Percentiles rank a stretch among this genome's conserved stretches.
phyloP scores from a whole-genome alignment of 139 green algal species.

The Eudorina sp. region DNA sequence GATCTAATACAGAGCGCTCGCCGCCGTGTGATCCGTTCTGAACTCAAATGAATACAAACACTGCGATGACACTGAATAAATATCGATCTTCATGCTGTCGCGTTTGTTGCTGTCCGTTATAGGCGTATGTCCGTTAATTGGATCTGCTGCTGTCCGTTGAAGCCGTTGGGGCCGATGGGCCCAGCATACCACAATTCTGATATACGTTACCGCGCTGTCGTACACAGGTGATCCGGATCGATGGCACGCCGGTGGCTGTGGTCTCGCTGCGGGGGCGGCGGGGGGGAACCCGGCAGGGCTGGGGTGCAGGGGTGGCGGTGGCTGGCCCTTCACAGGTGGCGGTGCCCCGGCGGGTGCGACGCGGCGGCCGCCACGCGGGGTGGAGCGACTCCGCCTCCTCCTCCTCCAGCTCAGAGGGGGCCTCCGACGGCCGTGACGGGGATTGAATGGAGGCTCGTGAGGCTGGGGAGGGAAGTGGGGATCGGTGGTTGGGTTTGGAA shows the following conservation, averaged over 20 bases:
- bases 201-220: neutral
- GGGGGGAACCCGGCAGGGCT: neutral
- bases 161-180: neutral
- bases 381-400: neutral
- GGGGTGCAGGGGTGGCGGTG: neutral
- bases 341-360: neutral
- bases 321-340: neutral
- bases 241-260: neutral
- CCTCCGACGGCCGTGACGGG: too few relatives aligned
- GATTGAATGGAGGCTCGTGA: too few relatives aligned
- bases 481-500: too few relatives aligned
- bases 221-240: conserved; percentile 6
- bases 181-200: neutral
- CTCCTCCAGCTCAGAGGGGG: too few relatives aligned
- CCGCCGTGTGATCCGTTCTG: neutral
- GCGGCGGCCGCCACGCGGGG: neutral
- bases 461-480: too few relatives aligned
- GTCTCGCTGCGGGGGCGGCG: neutral
- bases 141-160: neutral
- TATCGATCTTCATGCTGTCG: too few relatives aligned
- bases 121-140: neutral
- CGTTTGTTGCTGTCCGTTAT: too few relatives aligned
- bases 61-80: too few relatives aligned
- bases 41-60: neutral
- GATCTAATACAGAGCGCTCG: neutral